Base-by-base conservation (phyloP, 2,329 filamentous ascomycete genomes). In the Clarireedia sp. region DNA sequence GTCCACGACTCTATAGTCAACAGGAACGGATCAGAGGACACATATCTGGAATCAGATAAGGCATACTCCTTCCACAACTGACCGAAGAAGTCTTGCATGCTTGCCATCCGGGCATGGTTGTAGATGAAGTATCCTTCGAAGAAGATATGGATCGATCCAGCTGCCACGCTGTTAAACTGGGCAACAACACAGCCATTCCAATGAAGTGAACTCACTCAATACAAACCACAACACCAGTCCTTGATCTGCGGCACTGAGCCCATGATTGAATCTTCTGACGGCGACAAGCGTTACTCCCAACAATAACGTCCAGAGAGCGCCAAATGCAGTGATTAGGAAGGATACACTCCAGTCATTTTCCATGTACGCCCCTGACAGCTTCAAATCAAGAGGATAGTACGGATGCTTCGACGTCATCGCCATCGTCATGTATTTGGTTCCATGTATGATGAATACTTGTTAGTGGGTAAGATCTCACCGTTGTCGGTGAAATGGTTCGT, bases 21-120 rank as follows among this genome's bases (percentile, higher is more conserved):
- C n/a, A 78, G 67, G 60, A 81, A 80, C 23, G 75, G 63, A 62
- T 81, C 76, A 12, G 70, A 71, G 1, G 73, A 76, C 45, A 80
- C 69, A 64, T 81, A 81, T 60, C 79, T 74, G 3, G 77, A 80
- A 66, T 81, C 79, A 8, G 76, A 79, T 37, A 80, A 71, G 2
- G 79, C 73, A 68, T 81, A 81, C 60, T 81, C 78, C 62, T 80
- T 81, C 78, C 79, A 81, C 0, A 79, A 70, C 65, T 81, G 77
- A 19, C 73, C 78, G 43, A 81, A 75, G 43, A 79, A 62, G 60
- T 74, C 68, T 17, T 64, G 65, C 43, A 65, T 66, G 41, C 68
- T 63, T 40, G 71, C 72, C 64, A 81, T 73, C 56, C 66, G 58
- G 54, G 66, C 56, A 47, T 71, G 71, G 66, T 79, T 74, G 62